phyloP scores from a whole-genome alignment of 1,284 basidiomycete genomes.

The Fomitopsis pinicola region DNA sequence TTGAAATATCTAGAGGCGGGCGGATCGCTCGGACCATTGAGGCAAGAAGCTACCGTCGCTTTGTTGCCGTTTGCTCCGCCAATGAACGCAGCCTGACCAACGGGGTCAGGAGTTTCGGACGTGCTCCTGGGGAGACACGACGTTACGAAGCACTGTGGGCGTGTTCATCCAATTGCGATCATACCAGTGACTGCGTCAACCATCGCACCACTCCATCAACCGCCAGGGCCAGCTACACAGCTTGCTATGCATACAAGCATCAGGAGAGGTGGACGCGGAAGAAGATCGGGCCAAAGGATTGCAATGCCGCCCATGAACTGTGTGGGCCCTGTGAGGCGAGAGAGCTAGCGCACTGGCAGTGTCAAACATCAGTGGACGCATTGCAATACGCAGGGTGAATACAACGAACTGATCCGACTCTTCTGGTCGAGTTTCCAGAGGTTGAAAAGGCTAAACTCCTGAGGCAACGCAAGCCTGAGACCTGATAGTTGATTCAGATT shows the following conservation, averaged over 20 bases:
- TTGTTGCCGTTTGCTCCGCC: background rate
- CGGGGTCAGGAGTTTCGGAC: background rate
- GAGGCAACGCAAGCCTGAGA: too few species aligned
- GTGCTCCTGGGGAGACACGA: background rate
- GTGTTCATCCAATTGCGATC: background rate
- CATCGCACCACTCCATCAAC: background rate
- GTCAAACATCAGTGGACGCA: too few species aligned
- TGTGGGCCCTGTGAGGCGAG: too few species aligned
- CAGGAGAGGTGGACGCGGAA: too few species aligned
- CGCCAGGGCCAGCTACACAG: too few species aligned
- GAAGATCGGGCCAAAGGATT: background rate
- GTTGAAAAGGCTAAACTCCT: too few species aligned
- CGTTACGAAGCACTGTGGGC: too few species aligned
- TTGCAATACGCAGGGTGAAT: too few species aligned
- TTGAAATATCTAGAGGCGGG: background rate
- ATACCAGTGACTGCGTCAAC: background rate
- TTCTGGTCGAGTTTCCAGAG: too few species aligned
- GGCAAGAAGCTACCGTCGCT: background rate
- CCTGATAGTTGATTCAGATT: too few species aligned
- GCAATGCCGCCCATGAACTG: background rate
- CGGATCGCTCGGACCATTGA: background rate
- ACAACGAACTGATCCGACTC: too few species aligned
- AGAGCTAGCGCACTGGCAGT: background rate
- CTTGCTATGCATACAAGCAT: background rate
- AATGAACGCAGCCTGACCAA: background rate